Evolutionary conservation across 106 monocot genomes (phyloP), one percentile per base, ranked within the genome.

Genomic region (Acorus calamus): DNA sequence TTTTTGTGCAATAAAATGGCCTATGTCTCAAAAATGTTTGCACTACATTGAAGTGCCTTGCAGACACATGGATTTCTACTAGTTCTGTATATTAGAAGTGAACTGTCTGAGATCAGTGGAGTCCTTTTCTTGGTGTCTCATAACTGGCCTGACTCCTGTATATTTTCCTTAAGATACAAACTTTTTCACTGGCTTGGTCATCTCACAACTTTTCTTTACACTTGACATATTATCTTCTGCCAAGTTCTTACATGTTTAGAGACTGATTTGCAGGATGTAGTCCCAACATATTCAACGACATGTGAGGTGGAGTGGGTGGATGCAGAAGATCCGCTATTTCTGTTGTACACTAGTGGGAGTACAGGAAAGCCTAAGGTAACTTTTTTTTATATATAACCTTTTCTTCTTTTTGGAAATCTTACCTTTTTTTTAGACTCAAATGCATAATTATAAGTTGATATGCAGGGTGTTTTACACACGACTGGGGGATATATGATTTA

Each of bases 401-500:
- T 56, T 55, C 11, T 49, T 9, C 55, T 50, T 68, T 52, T 13
- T 51, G 44, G 54, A 7, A 28, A 41, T 13, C 2, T 50, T 6
- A 45, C n/a, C n/a, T 61, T 62, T 14, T 45, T 2, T 28, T 10
- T 28, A 28, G 28, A 28, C 28, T 28, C 28, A 28, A 28, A 28
- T 28, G 28, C 28, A 28, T 28, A 28, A 28, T 28, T 28, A 28
- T 28, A 28, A 28, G 28, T 28, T 28, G 28, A 28, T 28, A 58
- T 80, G 66, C 70, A 98, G 98, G 98, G 98, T 69, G 98, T 98
- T 67, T 56, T 98, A 56, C 98, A 98, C 66, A 98, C 98, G 7
- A 88, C 92, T 62, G 98, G 92, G 43, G 98, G 98, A 55, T 98
- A 98, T 66, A 98, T 98, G 98, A 68, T 98, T 13, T 98, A 98